Evolutionary conservation across 495 filamentous ascomycete genomes (phyloP).

Genomic region (Lasiosphaeria ovina): DNA sequence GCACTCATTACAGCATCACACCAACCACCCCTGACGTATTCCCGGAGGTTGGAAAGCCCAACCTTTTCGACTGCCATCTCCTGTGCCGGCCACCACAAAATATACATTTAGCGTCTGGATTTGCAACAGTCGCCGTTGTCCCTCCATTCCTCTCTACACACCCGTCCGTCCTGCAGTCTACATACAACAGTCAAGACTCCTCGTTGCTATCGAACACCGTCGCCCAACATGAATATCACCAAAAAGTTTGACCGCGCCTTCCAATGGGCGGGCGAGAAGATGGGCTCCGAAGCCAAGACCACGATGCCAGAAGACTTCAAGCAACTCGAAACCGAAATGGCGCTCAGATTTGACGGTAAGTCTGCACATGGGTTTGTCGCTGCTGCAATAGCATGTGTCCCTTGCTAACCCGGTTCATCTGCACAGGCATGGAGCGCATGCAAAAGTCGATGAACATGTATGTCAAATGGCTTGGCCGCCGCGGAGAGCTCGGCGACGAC

Average conservation of each 20-base stretch:
- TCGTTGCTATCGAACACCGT: neutral
- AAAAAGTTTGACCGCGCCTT: slow-evolving; percentile 96
- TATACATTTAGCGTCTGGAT: neutral
- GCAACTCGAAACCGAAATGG: slow-evolving; percentile 89
- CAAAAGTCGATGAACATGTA: slow-evolving; percentile 87
- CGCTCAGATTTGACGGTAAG: slow-evolving; percentile 83
- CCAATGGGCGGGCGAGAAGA: slow-evolving; percentile 97
- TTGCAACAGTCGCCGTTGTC: neutral
- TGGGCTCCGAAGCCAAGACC: slow-evolving; percentile 91
- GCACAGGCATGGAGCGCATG: slow-evolving; percentile 82
- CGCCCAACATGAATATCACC: slow-evolving; percentile 76
- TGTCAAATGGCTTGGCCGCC: slow-evolving; percentile 86
- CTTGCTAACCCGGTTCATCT: slow-evolving; percentile 4
- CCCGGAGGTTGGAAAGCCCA: neutral
- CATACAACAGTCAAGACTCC: neutral
- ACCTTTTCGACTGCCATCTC: neutral
- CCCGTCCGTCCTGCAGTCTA: neutral
- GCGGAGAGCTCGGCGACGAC: slow-evolving; percentile 81
- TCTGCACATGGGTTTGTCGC: neutral
- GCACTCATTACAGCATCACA: slow-evolving; percentile 12
- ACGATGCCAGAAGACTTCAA: slow-evolving; percentile 91
- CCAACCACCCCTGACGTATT: neutral
- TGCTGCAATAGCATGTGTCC: neutral
- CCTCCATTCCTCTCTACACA: neutral
- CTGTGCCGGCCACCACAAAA: neutral